Percentiles rank a stretch among this genome's conserved stretches.
Evolutionary conservation across 495 filamentous ascomycete genomes (phyloP).

Genomic region (Annulohypoxylon bovei): DNA sequence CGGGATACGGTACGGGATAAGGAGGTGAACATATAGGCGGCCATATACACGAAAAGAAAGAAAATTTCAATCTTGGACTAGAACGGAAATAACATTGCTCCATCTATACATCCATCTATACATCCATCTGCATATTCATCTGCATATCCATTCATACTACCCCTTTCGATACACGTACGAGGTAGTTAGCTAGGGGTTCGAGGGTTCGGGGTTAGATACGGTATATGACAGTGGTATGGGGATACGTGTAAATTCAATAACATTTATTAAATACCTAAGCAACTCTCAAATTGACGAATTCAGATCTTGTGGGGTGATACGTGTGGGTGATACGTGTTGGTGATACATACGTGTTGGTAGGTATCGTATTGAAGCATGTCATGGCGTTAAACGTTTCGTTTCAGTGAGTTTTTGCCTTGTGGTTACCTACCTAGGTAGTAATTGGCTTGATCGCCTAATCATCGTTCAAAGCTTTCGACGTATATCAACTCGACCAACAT

Average conservation of each 20-base stretch:
- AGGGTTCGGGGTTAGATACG: background rate
- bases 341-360: background rate
- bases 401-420: no score
- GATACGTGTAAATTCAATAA: background rate
- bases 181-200: background rate
- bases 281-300: background rate
- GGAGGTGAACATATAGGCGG: constrained; percentile 7
- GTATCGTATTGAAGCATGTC: background rate
- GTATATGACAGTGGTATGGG: background rate
- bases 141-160: background rate
- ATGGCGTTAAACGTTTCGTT: no score
- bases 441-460: no score
- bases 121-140: background rate
- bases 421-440: no score
- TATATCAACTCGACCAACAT: no score
- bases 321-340: no score
- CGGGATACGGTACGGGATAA: background rate
- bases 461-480: no score
- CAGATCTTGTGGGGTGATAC: background rate
- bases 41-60: constrained; percentile 5
- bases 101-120: background rate
- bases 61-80: constrained; percentile 1
- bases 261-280: background rate
- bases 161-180: background rate
- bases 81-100: constrained; percentile 13